phyloP scores from a whole-genome alignment of 495 filamentous ascomycete species.

The Thermochaetoides thermophila region DNA sequence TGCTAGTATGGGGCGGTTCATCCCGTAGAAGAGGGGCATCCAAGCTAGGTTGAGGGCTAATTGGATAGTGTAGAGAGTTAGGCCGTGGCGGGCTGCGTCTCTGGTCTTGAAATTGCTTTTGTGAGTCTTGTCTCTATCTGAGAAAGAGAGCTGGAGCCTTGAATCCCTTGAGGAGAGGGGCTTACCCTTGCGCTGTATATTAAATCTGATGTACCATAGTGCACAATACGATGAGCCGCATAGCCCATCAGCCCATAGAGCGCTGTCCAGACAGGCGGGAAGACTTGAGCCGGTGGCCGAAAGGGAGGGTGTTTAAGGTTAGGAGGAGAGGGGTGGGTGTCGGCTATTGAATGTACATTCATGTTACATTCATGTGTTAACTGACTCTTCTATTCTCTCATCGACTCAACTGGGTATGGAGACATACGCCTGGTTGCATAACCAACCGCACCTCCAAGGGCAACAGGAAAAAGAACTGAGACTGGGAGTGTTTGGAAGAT shows the following conservation, averaged over 20 bases:
- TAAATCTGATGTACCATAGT: slow-evolving; percentile 36
- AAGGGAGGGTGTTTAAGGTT: slow-evolving; percentile 68
- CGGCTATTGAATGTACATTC: too few relatives aligned
- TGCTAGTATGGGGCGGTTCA: slow-evolving; percentile 54
- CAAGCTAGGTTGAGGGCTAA: slow-evolving; percentile 71
- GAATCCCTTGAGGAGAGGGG: too few relatives aligned
- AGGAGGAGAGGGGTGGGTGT: slow-evolving; percentile 29
- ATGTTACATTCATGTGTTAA: too few relatives aligned
- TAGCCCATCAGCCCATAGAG: slow-evolving; percentile 88
- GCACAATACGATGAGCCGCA: slow-evolving; percentile 53
- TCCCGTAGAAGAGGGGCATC: slow-evolving; percentile 87
- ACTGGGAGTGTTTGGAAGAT: slow-evolving; percentile 51
- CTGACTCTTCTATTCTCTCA: not conserved
- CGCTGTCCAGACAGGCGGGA: slow-evolving; percentile 72
- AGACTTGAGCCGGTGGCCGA: slow-evolving; percentile 63
- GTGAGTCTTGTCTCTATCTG: too few relatives aligned
- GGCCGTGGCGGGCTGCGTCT: slow-evolving; percentile 38
- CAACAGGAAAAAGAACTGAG: slow-evolving; percentile 54
- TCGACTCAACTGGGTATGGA: not conserved
- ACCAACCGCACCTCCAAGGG: slow-evolving; percentile 47
- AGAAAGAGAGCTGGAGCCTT: too few relatives aligned
- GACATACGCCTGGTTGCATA: slow-evolving; percentile 42
- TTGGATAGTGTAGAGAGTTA: slow-evolving; percentile 70
- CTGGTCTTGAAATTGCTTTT: too few relatives aligned
- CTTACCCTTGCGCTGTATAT: slow-evolving; percentile 11